Evolutionary conservation across 805 yeast species (phyloP).

Genomic region (Sugiyamaella chiloensis): DNA sequence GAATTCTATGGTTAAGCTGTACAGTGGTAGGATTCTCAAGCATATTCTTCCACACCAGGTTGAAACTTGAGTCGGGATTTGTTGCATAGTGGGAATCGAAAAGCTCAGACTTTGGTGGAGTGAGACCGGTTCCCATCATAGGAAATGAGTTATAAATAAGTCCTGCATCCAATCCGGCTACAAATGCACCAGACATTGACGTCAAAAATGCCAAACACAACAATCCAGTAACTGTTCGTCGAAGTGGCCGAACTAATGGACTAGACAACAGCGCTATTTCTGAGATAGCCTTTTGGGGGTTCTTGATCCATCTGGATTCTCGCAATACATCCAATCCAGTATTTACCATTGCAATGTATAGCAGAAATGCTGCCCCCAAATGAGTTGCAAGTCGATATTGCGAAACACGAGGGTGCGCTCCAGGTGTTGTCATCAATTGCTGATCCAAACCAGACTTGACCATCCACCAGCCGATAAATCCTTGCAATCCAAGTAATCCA

Average conservation of each 20-base stretch:
- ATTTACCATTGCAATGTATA: constrained; percentile 86
- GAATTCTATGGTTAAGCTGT: constrained; percentile 81
- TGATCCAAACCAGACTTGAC: constrained; percentile 91
- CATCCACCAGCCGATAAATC: constrained; percentile 99
- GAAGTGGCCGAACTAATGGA: constrained; percentile 56
- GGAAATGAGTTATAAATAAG: constrained; percentile 95
- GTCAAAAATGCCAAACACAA: constrained; percentile 75
- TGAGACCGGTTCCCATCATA: constrained; percentile 75
- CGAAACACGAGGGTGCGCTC: constrained; percentile 94
- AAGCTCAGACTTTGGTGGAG: constrained; percentile 76
- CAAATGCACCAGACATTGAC: constrained; percentile 97
- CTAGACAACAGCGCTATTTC: constrained; percentile 54
- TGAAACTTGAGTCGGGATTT: constrained; percentile 40
- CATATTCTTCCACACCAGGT: constrained; percentile 81
- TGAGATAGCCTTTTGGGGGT: constrained; percentile 56
- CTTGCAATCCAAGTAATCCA: constrained; percentile 83
- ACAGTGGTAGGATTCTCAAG: constrained; percentile 96
- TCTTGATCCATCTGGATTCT: constrained; percentile 64
- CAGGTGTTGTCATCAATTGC: constrained; percentile 69
- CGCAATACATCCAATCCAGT: constrained; percentile 81
- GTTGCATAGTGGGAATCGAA: constrained; percentile 71
- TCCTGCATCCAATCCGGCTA: constrained; percentile 98
- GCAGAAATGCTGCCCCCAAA: constrained; percentile 84
- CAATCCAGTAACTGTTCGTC: constrained; percentile 53
- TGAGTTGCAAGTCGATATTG: constrained; percentile 94